A percentile compares a stretch with the other conserved stretches of the same genome.
phyloP scores from a whole-genome alignment of 1,139 yeast species.

The Hyphopichia pseudoburtonii region DNA sequence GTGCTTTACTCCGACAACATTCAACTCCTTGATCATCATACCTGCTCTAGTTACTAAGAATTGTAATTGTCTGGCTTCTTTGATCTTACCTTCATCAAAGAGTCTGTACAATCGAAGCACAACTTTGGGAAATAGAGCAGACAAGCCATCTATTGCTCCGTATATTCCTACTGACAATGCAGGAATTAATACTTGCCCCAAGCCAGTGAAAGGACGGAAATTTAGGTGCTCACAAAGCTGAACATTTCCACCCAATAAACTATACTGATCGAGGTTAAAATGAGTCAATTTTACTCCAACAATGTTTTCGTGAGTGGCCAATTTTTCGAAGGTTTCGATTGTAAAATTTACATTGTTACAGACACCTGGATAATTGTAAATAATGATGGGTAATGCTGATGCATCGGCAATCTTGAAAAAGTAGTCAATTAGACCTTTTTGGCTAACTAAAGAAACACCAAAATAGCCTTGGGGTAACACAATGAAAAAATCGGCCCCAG shows the following conservation, averaged over 20 bases:
- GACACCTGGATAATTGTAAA: conserved; percentile 35
- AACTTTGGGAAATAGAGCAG: conserved; percentile 41
- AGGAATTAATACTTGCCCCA: conserved; percentile 48
- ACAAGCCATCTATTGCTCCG: conserved; percentile 49
- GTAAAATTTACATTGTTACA: conserved; percentile 38
- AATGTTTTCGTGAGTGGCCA: conserved; percentile 35
- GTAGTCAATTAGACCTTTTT: conserved; percentile 32
- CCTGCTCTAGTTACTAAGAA: conserved; percentile 38
- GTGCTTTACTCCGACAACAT: conserved; percentile 43
- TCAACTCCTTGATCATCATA: conserved; percentile 39
- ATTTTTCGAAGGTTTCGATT: conserved; percentile 31
- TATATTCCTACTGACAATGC: conserved; percentile 40
- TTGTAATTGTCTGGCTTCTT: conserved; percentile 43
- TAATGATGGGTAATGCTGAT: conserved; percentile 27
- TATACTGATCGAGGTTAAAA: conserved; percentile 35
- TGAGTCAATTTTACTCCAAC: conserved; percentile 43
- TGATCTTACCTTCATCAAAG: conserved; percentile 25
- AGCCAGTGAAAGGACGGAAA: conserved; percentile 43
- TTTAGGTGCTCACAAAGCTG: conserved; percentile 28
- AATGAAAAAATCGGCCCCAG: conserved; percentile 34
- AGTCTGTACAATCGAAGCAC: conserved; percentile 34
- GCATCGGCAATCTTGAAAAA: conserved; percentile 27
- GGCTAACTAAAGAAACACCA: conserved; percentile 31
- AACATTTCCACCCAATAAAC: conserved; percentile 35
- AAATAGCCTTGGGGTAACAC: conserved; percentile 33